phyloP scores from a whole-genome alignment of 1,139 yeast species.

The Magnusiomyces magnusii region DNA sequence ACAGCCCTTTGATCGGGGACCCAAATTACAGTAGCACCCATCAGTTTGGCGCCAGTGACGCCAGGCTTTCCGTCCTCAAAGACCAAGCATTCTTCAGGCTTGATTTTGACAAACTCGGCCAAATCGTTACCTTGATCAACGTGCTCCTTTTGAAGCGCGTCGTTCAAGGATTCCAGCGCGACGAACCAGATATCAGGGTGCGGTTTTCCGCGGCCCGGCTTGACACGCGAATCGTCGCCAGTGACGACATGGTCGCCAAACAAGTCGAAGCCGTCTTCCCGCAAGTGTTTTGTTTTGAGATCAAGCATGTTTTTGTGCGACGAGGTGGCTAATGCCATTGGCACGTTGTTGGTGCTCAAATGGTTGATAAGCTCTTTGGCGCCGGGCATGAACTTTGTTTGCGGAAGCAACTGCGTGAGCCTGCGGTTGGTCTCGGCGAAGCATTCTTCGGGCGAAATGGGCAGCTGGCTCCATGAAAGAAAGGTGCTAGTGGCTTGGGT shows the following conservation, averaged over 20 bases:
- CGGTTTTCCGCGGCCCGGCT: slow-evolving; percentile 85
- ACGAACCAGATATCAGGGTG: slow-evolving; percentile 85
- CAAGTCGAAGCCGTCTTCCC: slow-evolving; percentile 43
- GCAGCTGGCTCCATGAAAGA: slow-evolving; percentile 59
- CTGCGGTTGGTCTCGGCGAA: slow-evolving; percentile 43
- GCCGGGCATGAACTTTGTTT: slow-evolving; percentile 69
- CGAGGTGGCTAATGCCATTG: slow-evolving; percentile 88
- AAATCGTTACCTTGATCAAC: no score
- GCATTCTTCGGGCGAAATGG: slow-evolving; percentile 57
- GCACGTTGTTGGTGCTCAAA: slow-evolving; percentile 46
- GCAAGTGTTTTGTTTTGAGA: slow-evolving; percentile 62
- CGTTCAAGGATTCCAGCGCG: slow-evolving; percentile 65
- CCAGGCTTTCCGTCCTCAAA: slow-evolving; percentile 97
- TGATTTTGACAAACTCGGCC: neutral
- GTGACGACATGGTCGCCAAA: slow-evolving; percentile 69
- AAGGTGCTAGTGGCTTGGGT: slow-evolving; percentile 53
- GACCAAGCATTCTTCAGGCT: slow-evolving; percentile 65
- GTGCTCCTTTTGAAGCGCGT: no score
- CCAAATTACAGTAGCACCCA: slow-evolving; percentile 87
- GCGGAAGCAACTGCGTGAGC: slow-evolving; percentile 54
- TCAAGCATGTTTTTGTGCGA: slow-evolving; percentile 54
- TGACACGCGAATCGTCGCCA: slow-evolving; percentile 81
- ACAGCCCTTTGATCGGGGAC: slow-evolving; percentile 76
- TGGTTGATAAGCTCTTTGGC: slow-evolving; percentile 58
- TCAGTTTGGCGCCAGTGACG: slow-evolving; percentile 69